phyloP scores from a whole-genome alignment of 2,329 filamentous ascomycete genomes.

The Aspergillus melleus region DNA sequence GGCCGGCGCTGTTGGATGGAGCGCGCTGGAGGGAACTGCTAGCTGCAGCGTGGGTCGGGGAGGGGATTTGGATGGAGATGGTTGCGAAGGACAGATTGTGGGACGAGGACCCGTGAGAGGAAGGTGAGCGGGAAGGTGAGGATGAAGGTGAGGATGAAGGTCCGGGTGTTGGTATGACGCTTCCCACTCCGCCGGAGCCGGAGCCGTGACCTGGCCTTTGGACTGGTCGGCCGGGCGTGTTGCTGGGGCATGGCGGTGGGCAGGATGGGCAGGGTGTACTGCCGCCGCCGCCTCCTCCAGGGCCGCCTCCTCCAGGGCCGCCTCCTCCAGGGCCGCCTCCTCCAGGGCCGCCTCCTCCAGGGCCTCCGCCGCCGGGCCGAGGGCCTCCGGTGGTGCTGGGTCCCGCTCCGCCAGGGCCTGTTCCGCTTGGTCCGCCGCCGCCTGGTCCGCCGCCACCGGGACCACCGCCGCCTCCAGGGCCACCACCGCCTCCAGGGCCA shows the following conservation, averaged over 20 bases:
- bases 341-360: background rate
- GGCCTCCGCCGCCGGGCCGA: background rate
- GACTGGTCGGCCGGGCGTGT: no score
- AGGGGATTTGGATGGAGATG: background rate
- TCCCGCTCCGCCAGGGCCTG: background rate
- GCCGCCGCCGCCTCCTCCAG: background rate
- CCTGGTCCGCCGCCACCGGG: background rate
- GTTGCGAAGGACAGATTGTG: background rate
- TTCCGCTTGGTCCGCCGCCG: background rate
- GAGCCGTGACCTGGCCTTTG: background rate
- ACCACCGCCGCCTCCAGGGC: background rate
- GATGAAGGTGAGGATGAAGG: background rate
- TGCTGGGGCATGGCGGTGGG: background rate
- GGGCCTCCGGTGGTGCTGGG: no score
- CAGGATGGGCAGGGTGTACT: background rate
- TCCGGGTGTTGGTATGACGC: background rate
- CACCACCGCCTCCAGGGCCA: background rate
- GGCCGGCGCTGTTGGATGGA: background rate
- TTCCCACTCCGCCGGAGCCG: background rate
- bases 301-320: background rate
- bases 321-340: background rate
- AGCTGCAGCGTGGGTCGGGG: background rate
- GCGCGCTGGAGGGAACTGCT: background rate
- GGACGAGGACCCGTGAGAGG: background rate
- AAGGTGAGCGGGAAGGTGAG: background rate